Conservation (phyloP, 768 basidiomycete genomes). For the Termitomyces sp. region DNA sequence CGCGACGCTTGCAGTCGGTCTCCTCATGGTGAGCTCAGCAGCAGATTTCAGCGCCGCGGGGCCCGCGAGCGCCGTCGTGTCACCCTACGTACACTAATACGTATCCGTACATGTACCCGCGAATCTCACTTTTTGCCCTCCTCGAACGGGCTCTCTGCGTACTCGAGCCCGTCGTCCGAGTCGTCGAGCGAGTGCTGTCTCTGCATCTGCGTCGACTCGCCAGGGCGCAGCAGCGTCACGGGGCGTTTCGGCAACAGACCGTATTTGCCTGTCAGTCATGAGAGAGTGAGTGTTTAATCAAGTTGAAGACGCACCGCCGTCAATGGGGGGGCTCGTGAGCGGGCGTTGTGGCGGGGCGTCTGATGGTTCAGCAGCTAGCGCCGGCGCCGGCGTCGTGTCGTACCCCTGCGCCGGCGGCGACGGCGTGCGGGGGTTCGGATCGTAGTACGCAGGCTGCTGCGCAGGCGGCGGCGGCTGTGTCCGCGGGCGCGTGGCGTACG, state of each 20-base stretch:
- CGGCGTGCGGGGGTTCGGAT: constrained; percentile 17
- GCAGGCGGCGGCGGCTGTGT: neutral
- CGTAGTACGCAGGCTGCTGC: constrained; percentile 28
- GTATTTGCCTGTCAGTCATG: constrained; percentile 43
- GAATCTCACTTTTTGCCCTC: constrained; percentile 26
- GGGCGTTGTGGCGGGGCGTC: neutral
- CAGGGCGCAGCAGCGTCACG: constrained; percentile 48
- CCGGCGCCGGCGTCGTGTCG: constrained; percentile 6
- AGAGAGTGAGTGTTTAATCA: too few relatives aligned
- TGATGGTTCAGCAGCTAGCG: neutral
- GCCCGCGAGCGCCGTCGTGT: constrained; percentile 28
- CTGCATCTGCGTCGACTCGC: constrained; percentile 16
- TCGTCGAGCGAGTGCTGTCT: constrained; percentile 24
- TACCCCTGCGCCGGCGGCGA: constrained; percentile 14
- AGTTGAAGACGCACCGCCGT: constrained; percentile 23
- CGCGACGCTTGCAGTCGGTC: constrained; percentile 68
- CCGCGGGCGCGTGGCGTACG: constrained; percentile 9
- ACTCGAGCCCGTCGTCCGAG: constrained; percentile 64
- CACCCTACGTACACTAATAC: constrained; percentile 31
- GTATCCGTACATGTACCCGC: too few relatives aligned
- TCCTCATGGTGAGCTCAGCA: constrained; percentile 73
- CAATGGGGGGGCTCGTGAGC: constrained; percentile 21
- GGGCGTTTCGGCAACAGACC: constrained; percentile 72
- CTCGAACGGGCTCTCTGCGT: constrained; percentile 73
- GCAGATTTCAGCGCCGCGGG: constrained; percentile 41